Conservation (phyloP, 176 grass and related monocot genomes). For the Oryza glaberrima region DNA sequence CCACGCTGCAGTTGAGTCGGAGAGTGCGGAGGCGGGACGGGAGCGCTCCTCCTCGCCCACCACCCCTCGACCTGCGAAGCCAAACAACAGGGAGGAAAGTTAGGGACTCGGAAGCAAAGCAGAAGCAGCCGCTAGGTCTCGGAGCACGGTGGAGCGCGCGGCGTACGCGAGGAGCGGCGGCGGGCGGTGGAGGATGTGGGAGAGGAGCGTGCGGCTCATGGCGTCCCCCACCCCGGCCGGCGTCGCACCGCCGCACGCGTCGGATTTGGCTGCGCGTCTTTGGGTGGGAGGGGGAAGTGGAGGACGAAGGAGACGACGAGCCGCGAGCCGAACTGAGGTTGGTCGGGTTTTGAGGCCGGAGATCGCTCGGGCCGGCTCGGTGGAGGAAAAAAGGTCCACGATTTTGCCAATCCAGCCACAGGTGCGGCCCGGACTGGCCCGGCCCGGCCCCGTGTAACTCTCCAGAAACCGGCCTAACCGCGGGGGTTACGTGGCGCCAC, state of each 20-base stretch:
- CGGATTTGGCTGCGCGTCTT: constrained; percentile 45
- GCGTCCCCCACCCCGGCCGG: not conserved
- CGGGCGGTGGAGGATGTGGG: constrained; percentile 55
- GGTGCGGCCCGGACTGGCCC: not conserved
- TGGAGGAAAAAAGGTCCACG: no score
- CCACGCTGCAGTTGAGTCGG: constrained; percentile 42
- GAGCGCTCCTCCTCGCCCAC: constrained; percentile 37
- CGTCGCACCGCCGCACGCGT: constrained; percentile 6
- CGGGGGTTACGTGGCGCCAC: constrained; percentile 42
- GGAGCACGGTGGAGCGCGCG: not conserved
- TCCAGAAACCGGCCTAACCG: constrained; percentile 44
- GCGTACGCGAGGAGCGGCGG: constrained; percentile 51
- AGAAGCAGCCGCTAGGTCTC: not conserved
- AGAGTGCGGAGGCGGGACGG: constrained; percentile 29
- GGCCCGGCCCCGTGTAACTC: not conserved
- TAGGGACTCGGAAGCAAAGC: not conserved
- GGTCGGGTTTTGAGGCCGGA: not conserved
- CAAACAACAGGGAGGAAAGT: not conserved
- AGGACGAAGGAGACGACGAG: constrained; percentile 13
- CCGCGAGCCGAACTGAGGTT: constrained; percentile 20
- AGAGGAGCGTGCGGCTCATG: constrained; percentile 63
- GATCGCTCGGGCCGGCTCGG: not conserved
- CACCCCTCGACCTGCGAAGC: constrained; percentile 40
- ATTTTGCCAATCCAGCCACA: not conserved
- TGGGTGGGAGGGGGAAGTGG: constrained; percentile 29